Evolutionary conservation across 225 moss, liverwort and hornwort genomes (phyloP), one percentile per base, ranked within the genome.

Genomic region (Bryoerythrophyllum caledonicum): DNA sequence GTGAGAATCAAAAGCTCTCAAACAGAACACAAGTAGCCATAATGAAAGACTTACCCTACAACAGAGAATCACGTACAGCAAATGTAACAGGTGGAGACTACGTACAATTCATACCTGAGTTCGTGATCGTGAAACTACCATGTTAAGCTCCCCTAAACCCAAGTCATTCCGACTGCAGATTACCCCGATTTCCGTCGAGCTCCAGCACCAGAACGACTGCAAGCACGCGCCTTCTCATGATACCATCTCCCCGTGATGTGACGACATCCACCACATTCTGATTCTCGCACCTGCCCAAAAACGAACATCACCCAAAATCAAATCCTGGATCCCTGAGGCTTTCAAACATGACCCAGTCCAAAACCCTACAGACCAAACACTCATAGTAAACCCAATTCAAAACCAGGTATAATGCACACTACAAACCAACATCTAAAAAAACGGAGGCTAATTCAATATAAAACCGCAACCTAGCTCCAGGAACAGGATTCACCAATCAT

Each of bases 141-240:
- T 74, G 51, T 35, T 74, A 62, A 63, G 37, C 63, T 73, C 35
- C 51, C 63, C 74, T 74, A 74, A 74, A 63, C 52, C 73, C 63
- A 46, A 48, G 62, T 63, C 63, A 53, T 74, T 37, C 46, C 24
- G 63, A 51, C 63, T 23, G 24, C 34, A 52, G 63, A 74, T 52
- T 63, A 73, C 51, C 24, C 62, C 51, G 24, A 61, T 21, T 17
- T 35, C 35, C 46, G 41, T 59, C 8, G 25, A 74, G 24, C 61
- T 53, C 61, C 25, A 51, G 38, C 74, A 74, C 63, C 63, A 63
- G 60, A 63, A 25, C 35, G 20, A 35, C 25, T 37, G 52, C 74
- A 51, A 38, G 51, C 61, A 32, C 37, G 48, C 72, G 23, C 61
- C 72, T 61, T 30, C 61, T 72, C 48, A 61, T 61, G 23, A 61